Evolutionary conservation across 352 stramenopile species (phyloP), one percentile per base, ranked within the genome.

Genomic region (Phytophthora tentaculata): DNA sequence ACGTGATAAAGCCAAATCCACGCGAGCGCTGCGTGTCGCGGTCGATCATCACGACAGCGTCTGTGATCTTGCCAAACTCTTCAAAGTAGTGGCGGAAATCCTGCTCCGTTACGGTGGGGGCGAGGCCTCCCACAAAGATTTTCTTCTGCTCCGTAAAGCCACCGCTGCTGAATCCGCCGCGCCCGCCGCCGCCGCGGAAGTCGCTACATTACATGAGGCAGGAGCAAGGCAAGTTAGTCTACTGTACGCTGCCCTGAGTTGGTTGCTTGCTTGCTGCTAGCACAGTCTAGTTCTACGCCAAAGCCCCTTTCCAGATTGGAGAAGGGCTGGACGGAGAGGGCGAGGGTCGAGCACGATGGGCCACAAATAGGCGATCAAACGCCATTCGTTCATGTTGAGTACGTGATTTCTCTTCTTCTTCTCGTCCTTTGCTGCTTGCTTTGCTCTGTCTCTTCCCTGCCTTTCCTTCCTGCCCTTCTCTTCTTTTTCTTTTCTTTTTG

Each of bases 31-130:
- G 82, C 13, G 94, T 98, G 45, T 97, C 88, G 26, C 92, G 89
- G 69, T 98, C 93, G 58, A 97, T 93, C 93, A 98, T 98, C 52
- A 98, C 92, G 26, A 98, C 88, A 0, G 92, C 90, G 60, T 97
- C 91, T 26, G 88, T 95, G 60, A 97, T 96, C 63, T 81, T 86
- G 61, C 94, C 94, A 65, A 85, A 98, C 58, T 91, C 83, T 59
- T 96, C 87, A 60, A 98, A 98, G 78, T 98, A 97, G 60, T 85
- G 72, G 43, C 87, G 80, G 72, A 98, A 97, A 61, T 97, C 92
- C 54, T 95, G 86, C 67, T 98, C 92, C 17, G 77, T 85, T 43
- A 97, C 89, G 4, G 91, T 88, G 16, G 88, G 80, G 19, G 89
- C 82, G 37, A 98, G 71, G 20, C 94, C 94, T 26, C 94, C 94